Base-by-base conservation (phyloP, 2,329 filamentous ascomycete species). In the Epichloe baconii region DNA sequence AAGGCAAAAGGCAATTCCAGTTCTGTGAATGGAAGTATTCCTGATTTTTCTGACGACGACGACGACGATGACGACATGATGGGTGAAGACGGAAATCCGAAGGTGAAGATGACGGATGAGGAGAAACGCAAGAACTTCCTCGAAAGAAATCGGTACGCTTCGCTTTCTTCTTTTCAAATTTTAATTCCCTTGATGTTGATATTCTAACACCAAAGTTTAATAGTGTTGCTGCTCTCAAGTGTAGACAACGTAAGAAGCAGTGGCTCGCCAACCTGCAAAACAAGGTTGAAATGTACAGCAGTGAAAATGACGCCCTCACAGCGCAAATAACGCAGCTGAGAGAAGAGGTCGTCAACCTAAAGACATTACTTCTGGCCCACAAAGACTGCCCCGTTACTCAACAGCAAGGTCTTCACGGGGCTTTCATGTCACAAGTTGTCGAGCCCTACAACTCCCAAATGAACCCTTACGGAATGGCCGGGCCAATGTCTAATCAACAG, bases 121-220 rank as follows among this genome's bases (percentile, higher is more conserved):
- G 93, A 98, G 72, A 98, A 98, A 74, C 80, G 93, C 42, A 95
- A 94, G 72, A 98, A 97, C 66, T 98, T 98, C 68, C 74, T 98
- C 2, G 93, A 98, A 64, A 79, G 93, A 31, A 98, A 98, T 67
- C 83, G 91, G 91, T 95, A 80, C 61, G 80, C 17, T 14, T n/a
- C 6, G 23, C 19, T 21, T 17, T 46, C 14, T 17, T 46, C 10
- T 48, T 14, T 17, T 23, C 12, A 3, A 31, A 3, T 15, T 40
- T 8, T 21, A 35, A 21, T 6, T n/a, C 2, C 17, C 10, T 4
- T 1, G 7, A 17, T 11, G 10, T 3, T 5, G 38, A 21, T 21
- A 4, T 12, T 31, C 57, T 54, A 55, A 55, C 54, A 14, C 17
- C 26, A 6, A 11, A 2, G 12, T 17, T 11, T 42, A 8, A 21